Conservation (phyloP, 2,329 filamentous ascomycete species). For the Drechslerella coelobrocha region DNA sequence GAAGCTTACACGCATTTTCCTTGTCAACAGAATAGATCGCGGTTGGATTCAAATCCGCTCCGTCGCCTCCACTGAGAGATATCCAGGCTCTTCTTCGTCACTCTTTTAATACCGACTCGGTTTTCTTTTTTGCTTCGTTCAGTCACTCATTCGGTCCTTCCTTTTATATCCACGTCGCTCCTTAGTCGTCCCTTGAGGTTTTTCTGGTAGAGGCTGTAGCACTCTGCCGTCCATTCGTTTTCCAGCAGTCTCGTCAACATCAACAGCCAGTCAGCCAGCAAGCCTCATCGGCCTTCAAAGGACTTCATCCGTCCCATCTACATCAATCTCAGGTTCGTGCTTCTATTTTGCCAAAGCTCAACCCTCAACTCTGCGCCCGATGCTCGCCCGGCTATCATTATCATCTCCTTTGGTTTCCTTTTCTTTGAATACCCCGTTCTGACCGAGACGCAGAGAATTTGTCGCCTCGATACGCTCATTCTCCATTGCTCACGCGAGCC, state of each 20-base stretch:
- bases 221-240: constrained; percentile 47
- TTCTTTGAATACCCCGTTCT: background rate
- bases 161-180: constrained; percentile 11
- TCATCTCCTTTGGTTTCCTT: background rate
- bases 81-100: constrained; percentile 21
- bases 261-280: constrained; percentile 4
- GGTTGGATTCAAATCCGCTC: constrained; percentile 27
- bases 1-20: constrained; percentile 8
- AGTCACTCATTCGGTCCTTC: constrained; percentile 16
- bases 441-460: background rate
- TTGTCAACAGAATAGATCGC: constrained; percentile 37
- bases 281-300: background rate
- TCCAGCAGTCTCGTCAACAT: background rate
- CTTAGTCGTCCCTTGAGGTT: constrained; percentile 7
- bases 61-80: background rate
- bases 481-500: constrained; percentile 1
- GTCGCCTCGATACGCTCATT: constrained; percentile 31
- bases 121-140: constrained; percentile 4
- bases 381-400: background rate
- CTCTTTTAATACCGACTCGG: constrained; percentile 33
- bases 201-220: constrained; percentile 38
- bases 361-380: background rate
- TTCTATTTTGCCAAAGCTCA: too few relatives aligned
- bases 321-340: background rate
- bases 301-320: background rate